Conservation (phyloP, 352 stramenopile species). For the Phytophthora citricola region DNA sequence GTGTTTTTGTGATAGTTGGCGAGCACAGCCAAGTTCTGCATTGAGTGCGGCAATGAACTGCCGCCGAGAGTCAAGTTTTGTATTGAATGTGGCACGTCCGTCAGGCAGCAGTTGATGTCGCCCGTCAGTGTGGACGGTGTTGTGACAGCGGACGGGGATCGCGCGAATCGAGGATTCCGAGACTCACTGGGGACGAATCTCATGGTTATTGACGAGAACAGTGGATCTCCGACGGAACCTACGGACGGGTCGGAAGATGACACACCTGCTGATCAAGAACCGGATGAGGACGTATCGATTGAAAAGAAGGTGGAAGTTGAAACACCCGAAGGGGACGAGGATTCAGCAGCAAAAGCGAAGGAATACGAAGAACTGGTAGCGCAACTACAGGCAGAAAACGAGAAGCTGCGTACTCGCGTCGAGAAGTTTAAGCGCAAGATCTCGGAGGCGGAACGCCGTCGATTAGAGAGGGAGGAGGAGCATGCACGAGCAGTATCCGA, state of each 20-base stretch:
- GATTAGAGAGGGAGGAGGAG: slow-evolving; percentile 62
- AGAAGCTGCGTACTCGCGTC: slow-evolving; percentile 72
- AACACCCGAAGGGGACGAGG: slow-evolving; percentile 34
- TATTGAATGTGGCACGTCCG: slow-evolving; percentile 84
- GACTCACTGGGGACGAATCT: slow-evolving; percentile 55
- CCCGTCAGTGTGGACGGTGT: slow-evolving; percentile 46
- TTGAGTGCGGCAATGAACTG: slow-evolving; percentile 87
- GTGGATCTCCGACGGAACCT: slow-evolving; percentile 57
- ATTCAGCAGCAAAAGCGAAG: slow-evolving; percentile 30
- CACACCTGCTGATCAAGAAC: slow-evolving; percentile 35
- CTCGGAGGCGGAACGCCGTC: slow-evolving; percentile 57
- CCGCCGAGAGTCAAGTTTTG: slow-evolving; percentile 84
- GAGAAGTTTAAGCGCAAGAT: slow-evolving; percentile 82
- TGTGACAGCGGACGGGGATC: slow-evolving; percentile 32
- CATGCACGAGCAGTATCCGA: slow-evolving; percentile 45
- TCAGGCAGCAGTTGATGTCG: slow-evolving; percentile 62
- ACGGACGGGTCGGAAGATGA: slow-evolving; percentile 72
- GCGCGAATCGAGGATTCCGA: slow-evolving; percentile 48
- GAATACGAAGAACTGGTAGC: slow-evolving; percentile 49
- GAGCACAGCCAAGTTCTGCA: slow-evolving; percentile 80
- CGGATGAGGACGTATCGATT: slow-evolving; percentile 42
- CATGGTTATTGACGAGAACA: slow-evolving; percentile 80
- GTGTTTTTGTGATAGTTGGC: slow-evolving; percentile 47
- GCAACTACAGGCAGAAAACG: slow-evolving; percentile 78
- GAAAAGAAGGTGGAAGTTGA: slow-evolving; percentile 38